Evolutionary conservation across 2,329 filamentous ascomycete species (phyloP).

Genomic region (Aspergillus sp.): DNA sequence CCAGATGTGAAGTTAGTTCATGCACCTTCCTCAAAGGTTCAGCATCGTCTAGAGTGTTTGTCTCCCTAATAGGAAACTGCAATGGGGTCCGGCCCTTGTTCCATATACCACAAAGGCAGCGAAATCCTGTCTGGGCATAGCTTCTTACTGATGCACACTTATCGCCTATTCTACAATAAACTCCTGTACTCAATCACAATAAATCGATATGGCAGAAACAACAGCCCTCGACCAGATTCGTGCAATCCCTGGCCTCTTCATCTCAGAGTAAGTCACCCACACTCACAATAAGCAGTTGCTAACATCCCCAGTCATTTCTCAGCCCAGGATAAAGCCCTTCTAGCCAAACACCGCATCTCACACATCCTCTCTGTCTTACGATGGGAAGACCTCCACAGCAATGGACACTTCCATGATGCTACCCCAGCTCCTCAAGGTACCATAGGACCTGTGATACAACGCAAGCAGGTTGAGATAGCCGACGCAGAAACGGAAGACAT

Average conservation of each 20-base stretch:
- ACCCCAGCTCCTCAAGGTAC: not conserved
- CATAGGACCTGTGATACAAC: not conserved
- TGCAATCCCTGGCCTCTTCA: conserved; percentile 2
- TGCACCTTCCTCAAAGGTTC: too few relatives aligned
- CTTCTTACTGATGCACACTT: not conserved
- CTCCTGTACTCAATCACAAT: too few relatives aligned
- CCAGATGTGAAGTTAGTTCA: too few relatives aligned
- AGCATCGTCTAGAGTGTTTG: too few relatives aligned
- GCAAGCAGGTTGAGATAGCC: conserved; percentile 1
- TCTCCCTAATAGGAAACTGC: not conserved
- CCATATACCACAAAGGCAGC: not conserved
- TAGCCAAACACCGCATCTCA: not conserved
- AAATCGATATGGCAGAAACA: not conserved
- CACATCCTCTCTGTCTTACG: conserved; percentile 5
- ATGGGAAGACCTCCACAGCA: not conserved
- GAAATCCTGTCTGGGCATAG: not conserved
- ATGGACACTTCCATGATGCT: not conserved
- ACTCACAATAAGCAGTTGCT: not conserved
- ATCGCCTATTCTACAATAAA: too few relatives aligned
- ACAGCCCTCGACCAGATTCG: not conserved
- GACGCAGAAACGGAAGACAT: conserved; percentile 5
- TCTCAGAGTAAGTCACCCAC: not conserved
- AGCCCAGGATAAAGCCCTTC: not conserved
- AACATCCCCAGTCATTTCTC: not conserved
- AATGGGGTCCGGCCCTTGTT: not conserved